Evolutionary conservation across 768 basidiomycete genomes (phyloP), one percentile per base, ranked within the genome.

Genomic region (Termitomyces sp.): DNA sequence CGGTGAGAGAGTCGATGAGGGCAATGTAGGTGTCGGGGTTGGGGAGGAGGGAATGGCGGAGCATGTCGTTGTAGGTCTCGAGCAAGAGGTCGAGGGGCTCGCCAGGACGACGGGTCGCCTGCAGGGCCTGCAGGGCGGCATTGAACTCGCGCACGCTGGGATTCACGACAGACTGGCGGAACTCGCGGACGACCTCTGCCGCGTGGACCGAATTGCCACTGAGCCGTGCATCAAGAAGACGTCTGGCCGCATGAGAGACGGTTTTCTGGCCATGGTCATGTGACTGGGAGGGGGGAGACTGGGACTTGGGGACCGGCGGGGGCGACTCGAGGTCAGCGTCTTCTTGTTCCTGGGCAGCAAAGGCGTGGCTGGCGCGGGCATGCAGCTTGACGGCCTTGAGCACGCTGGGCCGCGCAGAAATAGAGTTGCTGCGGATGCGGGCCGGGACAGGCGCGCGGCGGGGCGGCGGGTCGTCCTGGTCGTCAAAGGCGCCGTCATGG

Each of bases 61-160:
- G 73, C 79, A 95, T 84, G 50, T 83, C 77, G 62, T 91, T 82
- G 74, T 95, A 95, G 2, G 85, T 79, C 51, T 85, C 81, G 55
- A 89, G 69, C 40, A 93, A 72, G 44, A 79, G 67, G 0, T 77
- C 71, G 33, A 91, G 77, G 6, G 85, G 82, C 61, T 82, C 81
- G 8, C 85, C 85, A 10, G 68, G 57, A 18, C 57, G 47, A 63
- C 86, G 79, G 53, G 79, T 74, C 35, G 71, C 66, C 40, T 76
- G 65, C 3, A 93, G 71, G 0, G 82, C 84, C 1, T 76, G 67
- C 23, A 94, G 71, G 5, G 85, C 85, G 36, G 75, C 69, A 65
- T 92, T 92, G 74, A 85, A 91, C 23, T 86, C 80, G 28, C 71
- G 65, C 26, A 83, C 69, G 3, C 75, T 74, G 40, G 83, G 78